A percentile compares a stretch with the other conserved stretches of the same genome.
phyloP scores from a whole-genome alignment of 2,329 filamentous ascomycete genomes.

The Claviceps maximensis region DNA sequence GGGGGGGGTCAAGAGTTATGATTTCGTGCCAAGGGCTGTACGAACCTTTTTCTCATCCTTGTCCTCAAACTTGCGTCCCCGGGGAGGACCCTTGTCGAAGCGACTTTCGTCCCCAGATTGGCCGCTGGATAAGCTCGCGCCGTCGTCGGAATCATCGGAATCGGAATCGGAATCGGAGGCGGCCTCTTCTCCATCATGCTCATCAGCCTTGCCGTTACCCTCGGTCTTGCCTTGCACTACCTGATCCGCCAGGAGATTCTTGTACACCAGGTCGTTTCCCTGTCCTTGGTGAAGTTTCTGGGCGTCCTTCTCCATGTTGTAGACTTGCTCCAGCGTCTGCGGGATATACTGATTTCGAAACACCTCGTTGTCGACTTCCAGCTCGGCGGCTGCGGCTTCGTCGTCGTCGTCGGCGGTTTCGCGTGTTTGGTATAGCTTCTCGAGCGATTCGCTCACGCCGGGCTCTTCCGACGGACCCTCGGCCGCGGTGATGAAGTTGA shows the following conservation, averaged over 20 bases:
- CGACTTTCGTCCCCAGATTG: slow-evolving; percentile 34
- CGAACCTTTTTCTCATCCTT: slow-evolving; percentile 73
- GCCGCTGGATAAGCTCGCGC: slow-evolving; percentile 30
- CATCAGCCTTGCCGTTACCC: slow-evolving; percentile 22
- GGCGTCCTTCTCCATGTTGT: slow-evolving; percentile 86
- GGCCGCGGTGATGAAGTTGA: slow-evolving; percentile 63
- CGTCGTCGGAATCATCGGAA: slow-evolving; percentile 35
- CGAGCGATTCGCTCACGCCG: slow-evolving; percentile 46
- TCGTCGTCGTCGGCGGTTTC: slow-evolving; percentile 36
- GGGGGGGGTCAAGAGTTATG: too few relatives aligned
- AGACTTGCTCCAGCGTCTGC: slow-evolving; percentile 88
- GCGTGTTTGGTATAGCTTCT: slow-evolving; percentile 51
- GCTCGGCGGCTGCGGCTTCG: slow-evolving; percentile 32
- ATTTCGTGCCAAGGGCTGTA: too few relatives aligned
- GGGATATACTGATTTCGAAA: slow-evolving; percentile 96
- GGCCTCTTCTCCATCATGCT: slow-evolving; percentile 27
- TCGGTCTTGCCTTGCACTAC: slow-evolving; percentile 29
- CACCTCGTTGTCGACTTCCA: slow-evolving; percentile 76
- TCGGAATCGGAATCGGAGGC: slow-evolving; percentile 24
- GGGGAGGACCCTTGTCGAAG: slow-evolving; percentile 55
- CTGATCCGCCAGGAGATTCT: slow-evolving; percentile 65
- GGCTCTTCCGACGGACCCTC: slow-evolving; percentile 48
- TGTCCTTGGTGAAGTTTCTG: slow-evolving; percentile 62
- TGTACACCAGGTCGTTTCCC: slow-evolving; percentile 70
- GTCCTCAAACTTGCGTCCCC: slow-evolving; percentile 78